Conservation (phyloP, 2,329 filamentous ascomycete genomes). For the Neospermospora avenae region DNA sequence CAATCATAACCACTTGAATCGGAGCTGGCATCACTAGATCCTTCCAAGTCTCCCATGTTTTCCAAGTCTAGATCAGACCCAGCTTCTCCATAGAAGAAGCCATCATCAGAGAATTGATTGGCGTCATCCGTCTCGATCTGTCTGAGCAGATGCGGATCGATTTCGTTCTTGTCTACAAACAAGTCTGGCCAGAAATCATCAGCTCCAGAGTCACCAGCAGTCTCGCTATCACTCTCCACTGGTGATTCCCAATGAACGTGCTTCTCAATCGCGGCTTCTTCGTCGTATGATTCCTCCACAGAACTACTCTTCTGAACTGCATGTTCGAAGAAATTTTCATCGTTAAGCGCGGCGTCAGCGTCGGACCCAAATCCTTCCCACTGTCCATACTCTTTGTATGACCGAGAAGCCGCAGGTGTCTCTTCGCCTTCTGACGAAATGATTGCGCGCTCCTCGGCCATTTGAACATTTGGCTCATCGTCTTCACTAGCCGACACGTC, state of each 20-base stretch:
- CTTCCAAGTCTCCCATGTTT: slow-evolving; percentile 10
- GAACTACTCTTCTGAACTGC: slow-evolving; percentile 8
- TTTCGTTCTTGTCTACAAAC: slow-evolving; percentile 70
- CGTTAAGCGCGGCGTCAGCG: slow-evolving; percentile 26
- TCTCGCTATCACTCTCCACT: slow-evolving; percentile 62
- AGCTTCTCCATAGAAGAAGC: slow-evolving; percentile 8
- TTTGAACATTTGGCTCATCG: slow-evolving; percentile 74
- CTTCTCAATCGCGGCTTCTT: slow-evolving; percentile 5
- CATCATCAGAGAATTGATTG: slow-evolving; percentile 36
- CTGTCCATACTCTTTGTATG: slow-evolving; percentile 40
- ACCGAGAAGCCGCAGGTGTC: slow-evolving; percentile 37
- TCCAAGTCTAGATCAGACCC: slow-evolving; percentile 5
- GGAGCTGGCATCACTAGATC: slow-evolving; percentile 28
- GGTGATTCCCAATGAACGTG: slow-evolving; percentile 75
- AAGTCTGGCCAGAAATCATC: slow-evolving; percentile 72
- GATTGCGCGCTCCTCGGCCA: slow-evolving; percentile 75
- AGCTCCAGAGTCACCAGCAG: slow-evolving; percentile 58
- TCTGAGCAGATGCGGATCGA: slow-evolving; percentile 69
- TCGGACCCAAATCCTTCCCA: slow-evolving; percentile 55
- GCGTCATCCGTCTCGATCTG: slow-evolving; percentile 70
- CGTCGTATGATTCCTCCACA: slow-evolving; percentile 8
- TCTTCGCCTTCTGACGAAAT: slow-evolving; percentile 47
- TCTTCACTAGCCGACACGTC: slow-evolving; percentile 77
- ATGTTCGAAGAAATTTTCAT: slow-evolving; percentile 37
- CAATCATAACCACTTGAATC: slow-evolving; percentile 55